Percentiles rank a stretch among this genome's conserved stretches.
Evolutionary conservation across 805 yeast genomes (phyloP).

Genomic region (Suhomyces canberraensis): DNA sequence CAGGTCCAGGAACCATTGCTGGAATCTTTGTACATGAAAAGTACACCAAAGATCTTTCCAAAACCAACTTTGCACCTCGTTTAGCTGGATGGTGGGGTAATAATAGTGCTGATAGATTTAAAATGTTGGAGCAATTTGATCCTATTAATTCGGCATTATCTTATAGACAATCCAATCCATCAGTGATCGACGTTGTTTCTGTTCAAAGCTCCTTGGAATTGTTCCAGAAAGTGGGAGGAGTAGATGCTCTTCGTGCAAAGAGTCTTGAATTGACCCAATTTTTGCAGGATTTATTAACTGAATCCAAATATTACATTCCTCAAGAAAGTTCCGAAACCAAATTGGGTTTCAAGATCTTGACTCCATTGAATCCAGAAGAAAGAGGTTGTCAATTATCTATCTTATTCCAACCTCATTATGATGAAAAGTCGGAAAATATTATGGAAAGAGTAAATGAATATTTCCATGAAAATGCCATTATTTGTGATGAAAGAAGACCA

Average conservation of each 20-base stretch:
- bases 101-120: constrained; percentile 62
- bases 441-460: constrained; percentile 60
- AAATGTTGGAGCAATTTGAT: constrained; percentile 73
- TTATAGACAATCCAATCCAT: constrained; percentile 86
- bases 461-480: constrained; percentile 57
- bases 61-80: constrained; percentile 50
- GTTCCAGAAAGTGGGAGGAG: constrained; percentile 61
- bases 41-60: constrained; percentile 29
- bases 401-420: constrained; percentile 48
- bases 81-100: constrained; percentile 99
- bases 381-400: constrained; percentile 85
- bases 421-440: constrained; percentile 34
- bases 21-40: constrained; percentile 76
- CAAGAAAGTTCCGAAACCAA: constrained; percentile 16
- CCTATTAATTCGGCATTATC: constrained; percentile 87
- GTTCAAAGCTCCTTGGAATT: constrained; percentile 63
- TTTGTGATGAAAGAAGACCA: constrained; percentile 88
- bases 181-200: constrained; percentile 80
- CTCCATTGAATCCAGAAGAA: constrained; percentile 54
- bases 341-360: constrained; percentile 62
- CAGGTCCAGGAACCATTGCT: constrained; percentile 94
- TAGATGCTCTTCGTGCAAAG: constrained; percentile 52
- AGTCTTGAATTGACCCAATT: constrained; percentile 56
- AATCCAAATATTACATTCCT: constrained; percentile 45
- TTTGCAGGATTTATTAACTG: constrained; percentile 46